Percentiles rank a stretch among this genome's conserved stretches.
These are phyloP conservation scores for Fusarium floridanum DNA, from an alignment of 2,329 filamentous ascomycete genomes.

Conservation along the genomic window DNA sequence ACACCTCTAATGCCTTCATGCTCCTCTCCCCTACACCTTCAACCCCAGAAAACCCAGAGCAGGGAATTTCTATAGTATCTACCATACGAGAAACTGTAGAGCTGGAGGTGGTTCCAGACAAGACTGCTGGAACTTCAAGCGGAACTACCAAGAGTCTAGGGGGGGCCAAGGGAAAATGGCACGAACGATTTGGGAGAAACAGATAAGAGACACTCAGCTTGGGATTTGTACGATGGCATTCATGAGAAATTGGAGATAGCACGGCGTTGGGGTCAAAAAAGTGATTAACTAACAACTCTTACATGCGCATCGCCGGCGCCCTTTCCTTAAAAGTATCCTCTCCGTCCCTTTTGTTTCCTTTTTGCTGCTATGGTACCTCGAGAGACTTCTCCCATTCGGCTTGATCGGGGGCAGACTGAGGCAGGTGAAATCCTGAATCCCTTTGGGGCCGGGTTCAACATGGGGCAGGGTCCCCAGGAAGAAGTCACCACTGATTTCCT, in stretches of 20 bases:
- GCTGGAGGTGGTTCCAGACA: conserved; percentile 60
- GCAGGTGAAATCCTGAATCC: no score
- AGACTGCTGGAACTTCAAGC: conserved; percentile 41
- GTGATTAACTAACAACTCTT: not conserved
- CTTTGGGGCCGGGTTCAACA: no score
- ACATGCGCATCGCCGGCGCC: not conserved
- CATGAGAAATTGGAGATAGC: not conserved
- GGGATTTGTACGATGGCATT: not conserved
- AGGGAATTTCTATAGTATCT: conserved; percentile 62
- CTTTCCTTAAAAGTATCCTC: not conserved
- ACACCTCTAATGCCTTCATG: conserved; percentile 76
- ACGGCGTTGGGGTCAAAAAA: conserved; percentile 6
- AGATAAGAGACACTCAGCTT: conserved; percentile 49
- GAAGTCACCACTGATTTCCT: no score
- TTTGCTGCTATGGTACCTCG: not conserved
- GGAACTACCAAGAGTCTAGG: conserved; percentile 44
- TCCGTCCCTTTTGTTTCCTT: not conserved
- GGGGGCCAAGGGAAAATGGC: conserved; percentile 66
- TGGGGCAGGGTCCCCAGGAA: no score
- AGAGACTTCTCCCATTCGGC: no score
- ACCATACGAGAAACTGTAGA: conserved; percentile 74
- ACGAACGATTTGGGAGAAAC: conserved; percentile 68
- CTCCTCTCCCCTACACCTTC: conserved; percentile 57
- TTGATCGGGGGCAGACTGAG: no score
- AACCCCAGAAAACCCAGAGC: conserved; percentile 38